Evolutionary conservation across 139 green algal species (phyloP).

Genomic region (Micromonas commoda): DNA sequence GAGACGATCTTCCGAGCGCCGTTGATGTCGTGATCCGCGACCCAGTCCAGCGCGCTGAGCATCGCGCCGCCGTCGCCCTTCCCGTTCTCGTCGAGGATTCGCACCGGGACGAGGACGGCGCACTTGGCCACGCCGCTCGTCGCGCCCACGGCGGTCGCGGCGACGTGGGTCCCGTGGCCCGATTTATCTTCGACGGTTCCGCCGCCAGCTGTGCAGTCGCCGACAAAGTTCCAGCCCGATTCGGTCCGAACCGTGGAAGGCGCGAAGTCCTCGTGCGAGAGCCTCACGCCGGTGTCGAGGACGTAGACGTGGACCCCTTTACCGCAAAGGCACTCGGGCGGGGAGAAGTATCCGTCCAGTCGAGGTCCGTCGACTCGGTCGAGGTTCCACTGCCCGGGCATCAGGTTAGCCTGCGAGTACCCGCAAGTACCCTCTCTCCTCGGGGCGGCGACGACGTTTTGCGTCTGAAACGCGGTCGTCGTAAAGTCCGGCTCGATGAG

Average conservation of each 20-base stretch:
- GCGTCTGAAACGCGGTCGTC: neutral
- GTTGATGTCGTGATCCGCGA: constrained; percentile 2
- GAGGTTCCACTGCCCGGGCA: neutral
- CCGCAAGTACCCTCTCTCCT: no score
- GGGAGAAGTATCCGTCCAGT: constrained; percentile 7
- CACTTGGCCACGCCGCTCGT: constrained; percentile 32
- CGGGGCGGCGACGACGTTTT: no score
- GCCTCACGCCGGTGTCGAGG: constrained; percentile 27
- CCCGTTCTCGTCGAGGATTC: constrained; percentile 14
- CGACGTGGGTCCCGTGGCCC: constrained; percentile 33
- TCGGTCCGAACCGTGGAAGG: neutral
- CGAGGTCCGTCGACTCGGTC: neutral
- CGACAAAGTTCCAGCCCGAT: constrained; percentile 15
- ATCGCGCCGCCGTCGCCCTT: constrained; percentile 13
- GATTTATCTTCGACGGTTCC: constrained; percentile 10
- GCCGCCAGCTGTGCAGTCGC: constrained; percentile 25
- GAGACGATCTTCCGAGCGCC: neutral
- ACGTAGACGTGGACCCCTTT: constrained; percentile 24
- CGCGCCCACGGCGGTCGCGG: constrained; percentile 25
- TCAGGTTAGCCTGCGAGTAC: neutral
- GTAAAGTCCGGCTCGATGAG: no score
- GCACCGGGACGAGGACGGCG: constrained; percentile 14
- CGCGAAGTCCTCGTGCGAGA: constrained; percentile 24
- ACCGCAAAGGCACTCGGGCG: constrained; percentile 4
- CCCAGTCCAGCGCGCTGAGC: constrained; percentile 23